phyloP scores from a whole-genome alignment of 1,139 yeast genomes.

The Kodamaea ohmeri region DNA sequence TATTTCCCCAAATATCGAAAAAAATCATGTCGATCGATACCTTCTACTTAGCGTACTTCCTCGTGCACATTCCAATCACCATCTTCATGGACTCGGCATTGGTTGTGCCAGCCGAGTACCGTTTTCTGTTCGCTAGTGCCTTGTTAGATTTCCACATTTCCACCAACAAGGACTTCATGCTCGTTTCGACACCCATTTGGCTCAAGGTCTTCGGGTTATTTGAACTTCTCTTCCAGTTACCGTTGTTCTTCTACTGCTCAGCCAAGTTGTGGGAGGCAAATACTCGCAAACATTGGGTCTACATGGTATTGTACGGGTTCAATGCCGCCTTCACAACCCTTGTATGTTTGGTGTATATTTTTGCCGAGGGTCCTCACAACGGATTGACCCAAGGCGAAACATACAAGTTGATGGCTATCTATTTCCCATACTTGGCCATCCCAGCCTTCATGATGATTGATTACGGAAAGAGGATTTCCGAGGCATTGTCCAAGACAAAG shows the following conservation, averaged over 20 bases:
- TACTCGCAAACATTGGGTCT: constrained; percentile 45
- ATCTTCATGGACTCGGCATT: constrained; percentile 70
- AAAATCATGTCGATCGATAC: constrained; percentile 20
- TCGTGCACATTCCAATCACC: constrained; percentile 72
- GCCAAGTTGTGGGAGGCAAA: too few species aligned
- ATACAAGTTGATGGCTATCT: constrained; percentile 47
- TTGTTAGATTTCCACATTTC: constrained; percentile 58
- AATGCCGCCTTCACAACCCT: constrained; percentile 75
- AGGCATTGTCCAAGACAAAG: constrained; percentile 5
- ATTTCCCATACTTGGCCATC: constrained; percentile 65
- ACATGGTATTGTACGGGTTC: constrained; percentile 65
- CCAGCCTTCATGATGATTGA: constrained; percentile 60
- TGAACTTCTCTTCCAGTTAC: constrained; percentile 74
- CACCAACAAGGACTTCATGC: constrained; percentile 67
- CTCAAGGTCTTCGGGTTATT: constrained; percentile 64
- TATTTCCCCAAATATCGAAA: too few species aligned
- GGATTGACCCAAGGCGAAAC: constrained; percentile 39
- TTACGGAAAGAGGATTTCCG: constrained; percentile 14
- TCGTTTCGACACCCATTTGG: constrained; percentile 61
- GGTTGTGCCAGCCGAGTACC: constrained; percentile 56
- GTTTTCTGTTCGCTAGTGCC: constrained; percentile 43
- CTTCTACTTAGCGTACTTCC: constrained; percentile 31
- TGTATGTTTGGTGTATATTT: constrained; percentile 55
- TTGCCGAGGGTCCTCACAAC: constrained; percentile 25
- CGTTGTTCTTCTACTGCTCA: constrained; percentile 58